phyloP scores from a whole-genome alignment of 805 yeast genomes.

The Candida alai region DNA sequence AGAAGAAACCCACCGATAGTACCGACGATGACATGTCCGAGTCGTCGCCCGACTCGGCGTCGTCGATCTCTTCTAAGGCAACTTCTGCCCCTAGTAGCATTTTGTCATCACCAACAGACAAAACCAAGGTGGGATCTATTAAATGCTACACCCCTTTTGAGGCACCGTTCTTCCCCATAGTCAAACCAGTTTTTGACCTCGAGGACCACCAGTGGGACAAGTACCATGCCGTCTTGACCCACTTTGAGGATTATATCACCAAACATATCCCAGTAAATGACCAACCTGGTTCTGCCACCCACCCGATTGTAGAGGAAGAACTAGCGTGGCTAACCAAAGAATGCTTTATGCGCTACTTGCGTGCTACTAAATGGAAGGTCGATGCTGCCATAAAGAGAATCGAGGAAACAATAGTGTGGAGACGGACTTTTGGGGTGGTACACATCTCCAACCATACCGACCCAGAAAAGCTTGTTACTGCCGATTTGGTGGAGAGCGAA shows the following conservation, averaged over 20 bases:
- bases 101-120: too few species aligned
- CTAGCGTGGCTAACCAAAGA: constrained; percentile 48
- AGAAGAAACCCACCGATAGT: constrained; percentile 11
- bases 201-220: constrained; percentile 27
- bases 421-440: constrained; percentile 50
- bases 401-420: constrained; percentile 49
- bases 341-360: constrained; percentile 47
- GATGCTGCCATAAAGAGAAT: constrained; percentile 42
- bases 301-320: constrained; percentile 29
- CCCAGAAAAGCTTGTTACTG: constrained; percentile 28
- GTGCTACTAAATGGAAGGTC: constrained; percentile 50
- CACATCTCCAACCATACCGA: constrained; percentile 25
- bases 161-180: constrained; percentile 32
- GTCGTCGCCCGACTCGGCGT: constrained; percentile 12
- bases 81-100: constrained; percentile 9
- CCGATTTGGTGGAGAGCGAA: constrained; percentile 44
- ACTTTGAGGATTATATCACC: constrained; percentile 24
- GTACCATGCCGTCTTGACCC: constrained; percentile 25
- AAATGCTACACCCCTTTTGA: constrained; percentile 39
- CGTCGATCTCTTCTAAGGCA: constrained; percentile 18
- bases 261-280: constrained; percentile 30
- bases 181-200: constrained; percentile 27
- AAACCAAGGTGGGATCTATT: constrained; percentile 18
- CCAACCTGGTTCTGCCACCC: constrained; percentile 17
- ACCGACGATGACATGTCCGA: constrained; percentile 4